Conservation (phyloP, 768 basidiomycete species). For the Tylopilus sp. region DNA sequence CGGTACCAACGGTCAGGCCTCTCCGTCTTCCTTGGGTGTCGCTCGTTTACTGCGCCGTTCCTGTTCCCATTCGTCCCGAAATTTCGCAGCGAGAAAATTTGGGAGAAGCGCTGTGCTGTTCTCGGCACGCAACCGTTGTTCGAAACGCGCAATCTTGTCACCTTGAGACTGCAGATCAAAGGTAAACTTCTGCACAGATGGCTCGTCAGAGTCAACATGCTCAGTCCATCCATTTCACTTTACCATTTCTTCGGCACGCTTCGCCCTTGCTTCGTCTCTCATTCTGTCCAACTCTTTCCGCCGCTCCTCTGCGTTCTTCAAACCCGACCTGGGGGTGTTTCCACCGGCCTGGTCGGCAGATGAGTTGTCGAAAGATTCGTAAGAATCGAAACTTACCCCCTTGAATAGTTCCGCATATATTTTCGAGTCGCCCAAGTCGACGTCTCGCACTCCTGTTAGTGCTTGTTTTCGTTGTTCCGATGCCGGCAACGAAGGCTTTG, state of each 20-base stretch:
- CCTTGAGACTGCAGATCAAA: constrained; percentile 58
- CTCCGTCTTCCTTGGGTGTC: constrained; percentile 28
- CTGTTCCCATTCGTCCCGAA: constrained; percentile 50
- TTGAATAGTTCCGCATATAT: constrained; percentile 67
- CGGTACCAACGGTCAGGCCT: constrained; percentile 27
- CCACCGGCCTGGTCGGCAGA: constrained; percentile 36
- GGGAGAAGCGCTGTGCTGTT: constrained; percentile 58
- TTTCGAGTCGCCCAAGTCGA: constrained; percentile 58
- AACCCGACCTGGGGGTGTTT: constrained; percentile 42
- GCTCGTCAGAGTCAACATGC: constrained; percentile 9
- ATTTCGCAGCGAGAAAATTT: constrained; percentile 56
- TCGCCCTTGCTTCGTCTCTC: constrained; percentile 65
- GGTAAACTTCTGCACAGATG: constrained; percentile 36
- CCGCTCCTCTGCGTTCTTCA: constrained; percentile 62
- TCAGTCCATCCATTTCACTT: constrained; percentile 12
- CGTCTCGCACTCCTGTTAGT: constrained; percentile 47
- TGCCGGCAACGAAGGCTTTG: constrained; percentile 27
- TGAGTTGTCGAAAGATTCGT: neutral
- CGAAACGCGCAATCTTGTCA: constrained; percentile 62
- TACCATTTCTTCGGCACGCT: constrained; percentile 54
- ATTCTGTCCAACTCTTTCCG: constrained; percentile 63
- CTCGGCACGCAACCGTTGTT: constrained; percentile 49
- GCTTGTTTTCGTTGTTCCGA: constrained; percentile 39
- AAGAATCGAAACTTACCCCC: constrained; percentile 35
- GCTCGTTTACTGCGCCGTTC: constrained; percentile 32